A percentile compares a stretch with the other conserved stretches of the same genome.
Conservation (phyloP, 371 early-diverging fungal species). For the Lichtheimia hyalospora region DNA sequence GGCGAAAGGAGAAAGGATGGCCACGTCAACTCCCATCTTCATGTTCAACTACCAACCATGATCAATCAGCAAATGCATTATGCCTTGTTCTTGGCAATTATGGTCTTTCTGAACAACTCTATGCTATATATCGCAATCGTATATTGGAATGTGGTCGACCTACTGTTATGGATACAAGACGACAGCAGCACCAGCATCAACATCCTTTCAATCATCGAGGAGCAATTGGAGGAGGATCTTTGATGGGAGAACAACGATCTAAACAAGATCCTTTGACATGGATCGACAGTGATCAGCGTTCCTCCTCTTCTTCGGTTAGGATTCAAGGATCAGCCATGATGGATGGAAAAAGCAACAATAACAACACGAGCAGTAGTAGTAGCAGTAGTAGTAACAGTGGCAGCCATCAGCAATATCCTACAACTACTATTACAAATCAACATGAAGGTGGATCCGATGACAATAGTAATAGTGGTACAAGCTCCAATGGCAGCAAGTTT, state of each 20-base stretch:
- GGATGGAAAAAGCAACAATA: not conserved
- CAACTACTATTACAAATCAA: not conserved
- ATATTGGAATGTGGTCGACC: slow-evolving; percentile 52
- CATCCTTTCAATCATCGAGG: too few relatives aligned
- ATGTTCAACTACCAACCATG: slow-evolving; percentile 51
- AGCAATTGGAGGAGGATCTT: too few relatives aligned
- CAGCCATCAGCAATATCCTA: too few relatives aligned
- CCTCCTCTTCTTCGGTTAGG: slow-evolving; percentile 3
- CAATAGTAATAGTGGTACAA: slow-evolving; percentile 2
- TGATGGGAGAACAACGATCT: too few relatives aligned
- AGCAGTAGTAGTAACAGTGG: not conserved
- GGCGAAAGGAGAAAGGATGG: slow-evolving; percentile 44
- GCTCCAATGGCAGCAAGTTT: slow-evolving; percentile 10
- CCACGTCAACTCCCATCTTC: slow-evolving; percentile 52
- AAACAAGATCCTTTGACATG: slow-evolving; percentile 18
- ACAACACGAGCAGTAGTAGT: not conserved
- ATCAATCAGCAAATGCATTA: slow-evolving; percentile 54
- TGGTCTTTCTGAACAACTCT: slow-evolving; percentile 47
- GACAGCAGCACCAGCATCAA: too few relatives aligned
- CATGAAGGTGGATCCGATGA: not conserved
- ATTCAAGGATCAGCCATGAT: too few relatives aligned
- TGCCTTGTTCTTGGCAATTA: slow-evolving; percentile 42
- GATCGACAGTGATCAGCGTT: slow-evolving; percentile 21
- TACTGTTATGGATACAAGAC: not conserved
- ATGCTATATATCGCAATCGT: slow-evolving; percentile 43